These are phyloP conservation scores for Infundibulicybe gibba DNA, from an alignment of 768 basidiomycete genomes.

Conservation along the genomic window DNA sequence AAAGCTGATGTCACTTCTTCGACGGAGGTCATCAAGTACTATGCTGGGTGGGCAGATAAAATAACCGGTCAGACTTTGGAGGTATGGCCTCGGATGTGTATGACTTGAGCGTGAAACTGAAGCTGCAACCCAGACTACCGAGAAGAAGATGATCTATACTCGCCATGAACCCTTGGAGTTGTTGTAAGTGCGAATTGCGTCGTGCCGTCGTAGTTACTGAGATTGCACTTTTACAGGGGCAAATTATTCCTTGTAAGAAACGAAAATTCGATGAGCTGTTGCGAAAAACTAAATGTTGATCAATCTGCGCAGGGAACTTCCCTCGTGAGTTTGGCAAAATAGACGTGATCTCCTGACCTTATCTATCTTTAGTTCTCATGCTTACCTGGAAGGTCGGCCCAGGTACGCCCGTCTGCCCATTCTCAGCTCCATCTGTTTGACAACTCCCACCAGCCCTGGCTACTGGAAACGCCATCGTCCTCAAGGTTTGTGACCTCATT, in stretches of 20 bases:
- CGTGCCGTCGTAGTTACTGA: neutral
- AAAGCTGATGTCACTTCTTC: constrained; percentile 18
- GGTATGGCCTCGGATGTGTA: constrained; percentile 8
- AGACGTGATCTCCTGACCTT: neutral
- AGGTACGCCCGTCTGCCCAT: constrained; percentile 29
- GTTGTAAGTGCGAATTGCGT: constrained; percentile 17
- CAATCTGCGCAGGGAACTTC: constrained; percentile 62
- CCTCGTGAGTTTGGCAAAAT: constrained; percentile 30
- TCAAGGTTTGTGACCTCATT: constrained; percentile 38
- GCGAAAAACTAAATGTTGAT: neutral
- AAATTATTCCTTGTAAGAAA: constrained; percentile 24
- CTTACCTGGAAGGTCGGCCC: constrained; percentile 77
- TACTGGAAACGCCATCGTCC: constrained; percentile 72
- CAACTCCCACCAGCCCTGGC: constrained; percentile 56
- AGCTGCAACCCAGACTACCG: constrained; percentile 26
- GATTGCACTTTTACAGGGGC: constrained; percentile 12
- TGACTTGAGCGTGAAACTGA: neutral
- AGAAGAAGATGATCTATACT: constrained; percentile 54
- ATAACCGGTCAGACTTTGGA: constrained; percentile 47
- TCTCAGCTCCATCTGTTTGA: neutral
- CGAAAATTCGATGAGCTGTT: neutral
- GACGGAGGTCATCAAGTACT: constrained; percentile 43
- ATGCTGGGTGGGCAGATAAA: constrained; percentile 63
- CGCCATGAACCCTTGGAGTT: constrained; percentile 60
- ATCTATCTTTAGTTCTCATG: constrained; percentile 44